These are phyloP conservation scores for Galerina marginata DNA, from an alignment of 768 basidiomycete species.

Conservation along the genomic window DNA sequence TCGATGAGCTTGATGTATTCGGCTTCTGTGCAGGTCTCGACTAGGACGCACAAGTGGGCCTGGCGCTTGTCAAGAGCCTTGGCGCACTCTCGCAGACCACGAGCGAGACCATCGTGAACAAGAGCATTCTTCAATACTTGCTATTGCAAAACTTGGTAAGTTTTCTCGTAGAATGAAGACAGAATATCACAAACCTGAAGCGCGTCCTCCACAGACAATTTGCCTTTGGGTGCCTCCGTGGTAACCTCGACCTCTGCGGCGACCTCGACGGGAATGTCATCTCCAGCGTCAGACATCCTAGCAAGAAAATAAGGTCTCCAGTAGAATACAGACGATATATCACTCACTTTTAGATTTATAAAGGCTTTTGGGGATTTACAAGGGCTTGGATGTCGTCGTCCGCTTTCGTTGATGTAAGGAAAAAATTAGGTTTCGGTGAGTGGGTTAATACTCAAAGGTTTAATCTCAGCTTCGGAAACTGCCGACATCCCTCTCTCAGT, in stretches of 20 bases:
- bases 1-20: conserved; percentile 99
- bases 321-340: not conserved
- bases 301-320: not conserved
- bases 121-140: conserved; percentile 99
- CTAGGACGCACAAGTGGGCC: conserved; percentile 97
- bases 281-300: conserved; percentile 98
- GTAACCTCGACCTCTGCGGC: conserved; percentile 82
- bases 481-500: conserved; percentile 33
- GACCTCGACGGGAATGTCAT: conserved; percentile 84
- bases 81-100: conserved; percentile 96
- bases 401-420: conserved; percentile 91
- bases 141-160: conserved; percentile 44
- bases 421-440: conserved; percentile 54
- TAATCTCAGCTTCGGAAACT: conserved; percentile 57
- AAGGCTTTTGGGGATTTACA: conserved; percentile 31
- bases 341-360: conserved; percentile 46
- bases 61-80: conserved; percentile 99
- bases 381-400: conserved; percentile 79
- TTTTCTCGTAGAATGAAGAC: not conserved
- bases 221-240: conserved; percentile 91
- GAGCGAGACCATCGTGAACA: conserved; percentile 97
- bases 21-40: conserved; percentile 98
- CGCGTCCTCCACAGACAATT: conserved; percentile 94
- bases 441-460: conserved; percentile 40
- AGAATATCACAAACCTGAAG: conserved; percentile 62